Base-by-base conservation (phyloP, 129 eudicot genomes). In the Lactuca saligna region DNA sequence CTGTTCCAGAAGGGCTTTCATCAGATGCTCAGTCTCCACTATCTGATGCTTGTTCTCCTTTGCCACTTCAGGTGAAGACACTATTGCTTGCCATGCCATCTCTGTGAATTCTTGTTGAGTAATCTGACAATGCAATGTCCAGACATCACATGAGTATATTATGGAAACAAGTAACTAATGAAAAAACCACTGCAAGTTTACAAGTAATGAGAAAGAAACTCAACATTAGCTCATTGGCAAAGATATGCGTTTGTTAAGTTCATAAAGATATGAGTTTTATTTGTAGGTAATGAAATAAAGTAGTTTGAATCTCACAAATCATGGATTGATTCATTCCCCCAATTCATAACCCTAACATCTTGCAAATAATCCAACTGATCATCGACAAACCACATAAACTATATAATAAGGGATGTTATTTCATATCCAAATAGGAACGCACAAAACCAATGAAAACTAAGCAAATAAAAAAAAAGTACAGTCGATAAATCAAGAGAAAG, bases 81-180 rank as follows among this genome's bases (percentile, higher is more conserved):
- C 97, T 29, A 93, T 78, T 41, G 97, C 95, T 84, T 93, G 97
- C 99, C 99, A 93, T 7, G 99, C 99, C 99, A 89, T 93, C 37
- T 93, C 99, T 8, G 99, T 93, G 50, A 93, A 93, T 37, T 93
- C 99, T 80, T 82, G 85, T 74, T 93, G 97, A 48, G 82, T 87
- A 44, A 93, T 93, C 99, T 93, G 82, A 38, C 29, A 78, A 57
- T 17, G 35, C 31, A 57, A 60, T 51, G 70, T 62, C 48, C 32
- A 56, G 12, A 73, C 13, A 49, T 56, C 9, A 73, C 9, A 49
- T 56, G 35, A 70, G 81, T 17, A 63, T n/a, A 63, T 35, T 0
- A 31, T 7, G 7, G 17, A 61, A 31, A 61, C 0, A 46, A 48
- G 50, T 57, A 29, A 34, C 11, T 6, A 34, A 39, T 46, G 38